These are phyloP conservation scores for Diaporthe eres DNA, from an alignment of 2,329 filamentous ascomycete genomes.

Conservation along the genomic window DNA sequence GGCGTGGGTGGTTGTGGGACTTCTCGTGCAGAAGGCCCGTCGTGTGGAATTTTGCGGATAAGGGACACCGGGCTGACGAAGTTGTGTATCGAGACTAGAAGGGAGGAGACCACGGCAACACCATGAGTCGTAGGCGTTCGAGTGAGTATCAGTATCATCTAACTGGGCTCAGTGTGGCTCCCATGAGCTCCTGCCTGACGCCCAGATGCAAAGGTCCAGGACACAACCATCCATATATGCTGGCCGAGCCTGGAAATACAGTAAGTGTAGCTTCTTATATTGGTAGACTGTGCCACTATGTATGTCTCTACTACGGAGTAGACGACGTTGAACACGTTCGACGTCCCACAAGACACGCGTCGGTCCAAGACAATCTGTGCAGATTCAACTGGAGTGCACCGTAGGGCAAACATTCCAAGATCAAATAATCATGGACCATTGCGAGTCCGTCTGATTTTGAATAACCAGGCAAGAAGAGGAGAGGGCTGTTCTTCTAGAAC, in stretches of 20 bases:
- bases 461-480: background rate
- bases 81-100: slow-evolving; percentile 53
- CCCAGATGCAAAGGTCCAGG: background rate
- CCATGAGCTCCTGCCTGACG: background rate
- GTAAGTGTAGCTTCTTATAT: slow-evolving; percentile 3
- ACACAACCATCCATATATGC: background rate
- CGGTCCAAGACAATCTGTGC: background rate
- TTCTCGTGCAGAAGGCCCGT: slow-evolving; percentile 65
- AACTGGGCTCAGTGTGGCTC: slow-evolving; percentile 40
- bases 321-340: slow-evolving; percentile 8
- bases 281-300: background rate
- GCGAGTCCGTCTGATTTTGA: background rate
- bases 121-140: slow-evolving; percentile 54
- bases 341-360: slow-evolving; percentile 15
- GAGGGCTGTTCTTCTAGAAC: background rate
- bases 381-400: background rate
- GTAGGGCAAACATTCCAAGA: background rate
- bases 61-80: slow-evolving; percentile 51
- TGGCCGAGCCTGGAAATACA: background rate
- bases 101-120: slow-evolving; percentile 50
- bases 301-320: background rate
- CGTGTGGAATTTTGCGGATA: slow-evolving; percentile 75
- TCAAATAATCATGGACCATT: background rate
- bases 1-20: slow-evolving; percentile 71
- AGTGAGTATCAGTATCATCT: slow-evolving; percentile 42